Base-by-base conservation (phyloP, 257 asterid species). In the Nicotiana undulata region DNA sequence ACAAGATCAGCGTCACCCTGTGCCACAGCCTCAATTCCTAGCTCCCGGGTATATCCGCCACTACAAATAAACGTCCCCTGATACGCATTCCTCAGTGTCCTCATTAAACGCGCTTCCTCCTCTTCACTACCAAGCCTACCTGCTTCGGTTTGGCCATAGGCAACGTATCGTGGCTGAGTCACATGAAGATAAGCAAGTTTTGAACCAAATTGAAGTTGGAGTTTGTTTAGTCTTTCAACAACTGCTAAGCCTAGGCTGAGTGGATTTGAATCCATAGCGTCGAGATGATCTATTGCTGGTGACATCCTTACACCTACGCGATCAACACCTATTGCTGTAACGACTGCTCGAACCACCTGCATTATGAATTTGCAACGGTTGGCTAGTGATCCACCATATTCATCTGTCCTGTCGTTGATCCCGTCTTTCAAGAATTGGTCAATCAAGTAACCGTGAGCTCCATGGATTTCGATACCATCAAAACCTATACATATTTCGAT, bases 221-320 rank as follows among this genome's bases (percentile, higher is more conserved):
- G 85, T 68, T 85, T 82, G 89, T 95, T 95, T 80, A 95, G 92
- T 49, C 88, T 83, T 68, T 91, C 89, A 7, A 95, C 90, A 63
- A 92, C 93, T 13, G 95, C 93, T 29, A 90, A 86, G 81, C 99
- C 99, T 0, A 95, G 90, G 81, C 58, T 65, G 34, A 89, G 93
- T 2, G 99, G 98, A 67, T 93, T 87, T 0, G 99, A 91, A 80
- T 95, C 99, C 88, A 86, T 87, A 12, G 98, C 99, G 5, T 95
- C 99, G 20, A 93, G 92, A 80, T 93, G 97, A 61, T 95, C 98
- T 24, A 95, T 95, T 65, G 98, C 99, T 1, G 99, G 99, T 10
- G 99, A 95, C 24, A 93, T 88, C 81, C 99, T 86, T 72, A 95
- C 91, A 3, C 94, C 97, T 1, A 95, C 93, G 17, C 91, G 88